Evolutionary conservation across 768 basidiomycete genomes (phyloP).

Genomic region (Tylopilus vinaceipallidus): DNA sequence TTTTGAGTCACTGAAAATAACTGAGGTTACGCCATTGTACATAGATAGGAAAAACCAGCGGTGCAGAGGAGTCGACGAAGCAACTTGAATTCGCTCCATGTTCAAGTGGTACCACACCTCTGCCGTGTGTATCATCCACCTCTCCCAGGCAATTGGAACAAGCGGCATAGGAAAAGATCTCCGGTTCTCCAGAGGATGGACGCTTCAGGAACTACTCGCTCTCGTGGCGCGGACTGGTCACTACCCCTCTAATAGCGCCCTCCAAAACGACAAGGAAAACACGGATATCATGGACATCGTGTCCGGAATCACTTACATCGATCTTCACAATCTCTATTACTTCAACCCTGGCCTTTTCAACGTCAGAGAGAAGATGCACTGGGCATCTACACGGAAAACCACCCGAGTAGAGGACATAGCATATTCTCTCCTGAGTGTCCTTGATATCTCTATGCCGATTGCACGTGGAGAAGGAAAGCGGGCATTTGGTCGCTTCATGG

Average conservation of each 20-base stretch:
- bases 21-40: too few relatives aligned
- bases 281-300: constrained; percentile 8
- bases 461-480: constrained; percentile 9
- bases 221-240: constrained; percentile 17
- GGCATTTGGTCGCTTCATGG: constrained; percentile 27
- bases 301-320: constrained; percentile 14
- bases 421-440: too few relatives aligned
- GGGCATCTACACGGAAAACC: constrained; percentile 27
- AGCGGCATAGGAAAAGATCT: constrained; percentile 9
- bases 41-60: constrained; percentile 12
- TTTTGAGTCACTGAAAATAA: too few relatives aligned
- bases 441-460: too few relatives aligned
- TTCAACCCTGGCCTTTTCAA: constrained; percentile 19
- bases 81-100: constrained; percentile 25
- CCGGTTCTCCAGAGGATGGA: constrained; percentile 24
- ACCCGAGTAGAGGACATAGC: constrained; percentile 9
- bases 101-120: too few relatives aligned
- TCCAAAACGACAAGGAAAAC: constrained; percentile 22
- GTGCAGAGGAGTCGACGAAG: constrained; percentile 31
- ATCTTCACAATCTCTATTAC: constrained; percentile 8
- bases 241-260: constrained; percentile 3
- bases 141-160: constrained; percentile 4
- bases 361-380: constrained; percentile 20
- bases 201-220: constrained; percentile 25
- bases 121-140: constrained; percentile 11